Base-by-base conservation (phyloP, 169 alveolate species). In the Eimeria praecox region DNA sequence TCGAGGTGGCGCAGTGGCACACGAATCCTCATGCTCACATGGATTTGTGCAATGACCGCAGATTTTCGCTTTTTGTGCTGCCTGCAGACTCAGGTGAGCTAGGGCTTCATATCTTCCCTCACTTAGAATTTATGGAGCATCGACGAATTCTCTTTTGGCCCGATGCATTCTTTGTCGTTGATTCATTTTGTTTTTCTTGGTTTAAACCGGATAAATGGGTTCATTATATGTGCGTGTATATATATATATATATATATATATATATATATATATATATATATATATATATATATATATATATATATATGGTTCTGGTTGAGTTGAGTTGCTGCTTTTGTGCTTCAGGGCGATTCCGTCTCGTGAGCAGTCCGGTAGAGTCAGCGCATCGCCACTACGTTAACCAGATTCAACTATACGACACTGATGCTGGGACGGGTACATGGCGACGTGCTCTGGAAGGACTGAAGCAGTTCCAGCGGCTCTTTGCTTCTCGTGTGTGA, bases 361-460 rank as follows among this genome's bases (percentile, higher is more conserved):
- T 52, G 91, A 40, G 91, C n/a, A 4, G 56, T 16, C 49, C 54
- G 20, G 22, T 27, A 33, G 52, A 54, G 44, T 30, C 75, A 12
- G 33, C 69, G n/a, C 91, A 83, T 54, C 91, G 33, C 27, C 52
- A 54, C 54, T 27, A 1, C 14, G 18, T 6, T 14, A 14, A 30
- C 44, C 33, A 46, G 24, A 38, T 83, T 30, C 18, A 33, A 18
- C 14, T 35, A 33, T 83, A 83, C 38, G 62, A 49, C 9, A 30
- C 71, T 0, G 75, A 33, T 10, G 91, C 56, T 54, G 75, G 75
- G n/a, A 3, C 18, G 42, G 91, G 30, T n/a, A 54, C 91, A 10
- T 83, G 91, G 91, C 20, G 33, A 33, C 91, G 52, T 4, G 91
- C 91, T 8, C 52, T 83, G 77, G 30, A 83, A 54, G 91, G 91